Evolutionary conservation across 2,329 filamentous ascomycete genomes (phyloP), one percentile per base, ranked within the genome.

Genomic region (Microthyrium microscopicum): DNA sequence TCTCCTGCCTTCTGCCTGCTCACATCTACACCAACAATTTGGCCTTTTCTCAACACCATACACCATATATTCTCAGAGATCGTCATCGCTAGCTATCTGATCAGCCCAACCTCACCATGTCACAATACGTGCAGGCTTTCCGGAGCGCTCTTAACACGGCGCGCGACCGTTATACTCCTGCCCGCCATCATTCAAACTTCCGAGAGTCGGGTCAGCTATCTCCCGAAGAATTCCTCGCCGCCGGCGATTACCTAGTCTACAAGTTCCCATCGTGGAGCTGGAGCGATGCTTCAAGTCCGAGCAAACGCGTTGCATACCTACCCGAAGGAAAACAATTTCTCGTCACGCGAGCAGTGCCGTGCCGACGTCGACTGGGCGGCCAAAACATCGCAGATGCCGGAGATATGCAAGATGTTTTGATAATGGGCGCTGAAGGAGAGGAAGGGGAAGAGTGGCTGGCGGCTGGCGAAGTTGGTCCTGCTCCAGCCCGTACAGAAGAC

Each of bases 241-340:
- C 89, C 3, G 89, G 89, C 46, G 89, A 98, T 62, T 98, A 95
- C 55, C 74, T 98, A 24, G 85, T 93, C 50, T 93, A 91, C 73
- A 95, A 94, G 64, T 98, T 98, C 60, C 89, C 87, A 6, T 92
- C 87, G 38, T 98, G 89, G 89, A 79, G 82, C 31, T 98, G 89
- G 89, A 75, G 79, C 43, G 82, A 89, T 47, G 85, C 87, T 44
- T 80, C 87, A 35, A 73, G 75, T n/a, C 70, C 76, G 2, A 68
- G 71, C 40, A 81, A 83, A 54, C 77, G 84, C 41, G 80, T 81
- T 35, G 62, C 65, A 42, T 81, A 92, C 51, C 72, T 98, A 4
- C 89, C 89, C 1, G 60, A 74, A 0, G 82, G 79, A 33, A 98
- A 95, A 61, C 89, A 98, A 66, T 98, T 84, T 50, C 70, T 98